These are phyloP conservation scores for Salicornia ramosissima DNA, from an alignment of 148 eudicot species.

Conservation along the genomic window DNA sequence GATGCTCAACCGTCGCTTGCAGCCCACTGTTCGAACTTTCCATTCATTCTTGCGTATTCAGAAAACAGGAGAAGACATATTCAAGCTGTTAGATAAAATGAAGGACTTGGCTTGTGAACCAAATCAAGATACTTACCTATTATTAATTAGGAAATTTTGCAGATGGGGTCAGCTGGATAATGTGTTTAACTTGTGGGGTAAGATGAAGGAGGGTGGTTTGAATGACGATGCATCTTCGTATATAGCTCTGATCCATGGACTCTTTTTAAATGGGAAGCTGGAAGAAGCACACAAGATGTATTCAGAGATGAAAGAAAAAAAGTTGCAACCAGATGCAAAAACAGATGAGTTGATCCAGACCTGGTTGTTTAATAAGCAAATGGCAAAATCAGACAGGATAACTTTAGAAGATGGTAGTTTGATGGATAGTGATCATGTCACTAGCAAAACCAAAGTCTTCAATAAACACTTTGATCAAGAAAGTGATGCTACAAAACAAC, in stretches of 20 bases:
- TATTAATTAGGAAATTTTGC: constrained; percentile 76
- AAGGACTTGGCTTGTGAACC: constrained; percentile 51
- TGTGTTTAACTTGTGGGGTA: constrained; percentile 62
- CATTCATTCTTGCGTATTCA: constrained; percentile 64
- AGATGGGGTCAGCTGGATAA: constrained; percentile 61
- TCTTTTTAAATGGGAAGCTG: constrained; percentile 71
- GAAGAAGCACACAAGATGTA: constrained; percentile 68
- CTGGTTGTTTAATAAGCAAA: constrained; percentile 54
- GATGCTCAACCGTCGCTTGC: constrained; percentile 52
- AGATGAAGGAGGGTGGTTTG: constrained; percentile 55
- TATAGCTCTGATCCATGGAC: constrained; percentile 64
- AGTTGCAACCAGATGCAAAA: constrained; percentile 56
- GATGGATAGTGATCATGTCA: constrained; percentile 18
- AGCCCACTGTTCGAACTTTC: constrained; percentile 62
- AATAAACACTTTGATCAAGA: constrained; percentile 20
- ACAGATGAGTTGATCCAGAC: constrained; percentile 63
- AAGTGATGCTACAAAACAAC: constrained; percentile 29
- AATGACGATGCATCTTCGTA: constrained; percentile 68
- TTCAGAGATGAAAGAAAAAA: constrained; percentile 64
- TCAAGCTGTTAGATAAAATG: constrained; percentile 63
- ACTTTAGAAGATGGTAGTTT: constrained; percentile 20
- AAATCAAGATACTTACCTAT: constrained; percentile 59
- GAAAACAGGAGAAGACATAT: constrained; percentile 57
- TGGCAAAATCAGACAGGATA: constrained; percentile 25
- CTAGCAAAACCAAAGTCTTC: constrained; percentile 6